Conservation (phyloP, 75 land plant genomes). For the Sequoia sempervirens region DNA sequence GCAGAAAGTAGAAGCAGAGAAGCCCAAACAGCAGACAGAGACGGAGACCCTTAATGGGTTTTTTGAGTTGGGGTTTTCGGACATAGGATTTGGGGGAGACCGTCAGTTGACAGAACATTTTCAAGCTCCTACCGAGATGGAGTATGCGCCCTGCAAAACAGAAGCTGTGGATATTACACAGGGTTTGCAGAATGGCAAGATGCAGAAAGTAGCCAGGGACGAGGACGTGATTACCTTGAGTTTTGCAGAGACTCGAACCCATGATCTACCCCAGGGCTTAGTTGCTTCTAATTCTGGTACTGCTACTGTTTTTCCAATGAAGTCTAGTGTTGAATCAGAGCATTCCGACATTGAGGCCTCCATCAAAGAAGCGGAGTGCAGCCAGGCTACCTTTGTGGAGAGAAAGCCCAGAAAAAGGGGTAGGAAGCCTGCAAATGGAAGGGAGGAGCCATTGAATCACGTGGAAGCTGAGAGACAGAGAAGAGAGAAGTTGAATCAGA, state of each 20-base stretch:
- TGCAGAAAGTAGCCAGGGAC: background rate
- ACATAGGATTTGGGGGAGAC: background rate
- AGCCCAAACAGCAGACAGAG: background rate
- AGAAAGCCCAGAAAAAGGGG: slow-evolving; percentile 35
- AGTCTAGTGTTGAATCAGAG: slow-evolving; percentile 24
- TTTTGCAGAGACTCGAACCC: background rate
- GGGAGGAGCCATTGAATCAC: slow-evolving; percentile 46
- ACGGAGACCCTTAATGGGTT: background rate
- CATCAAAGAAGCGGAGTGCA: slow-evolving; percentile 6
- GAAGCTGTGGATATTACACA: slow-evolving; percentile 7
- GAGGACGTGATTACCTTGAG: background rate
- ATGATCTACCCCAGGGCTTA: background rate
- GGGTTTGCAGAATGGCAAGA: background rate
- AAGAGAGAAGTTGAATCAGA: slow-evolving; percentile 64
- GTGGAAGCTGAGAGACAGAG: slow-evolving; percentile 67
- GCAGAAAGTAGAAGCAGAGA: background rate
- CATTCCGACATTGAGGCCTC: slow-evolving; percentile 31
- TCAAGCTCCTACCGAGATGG: background rate
- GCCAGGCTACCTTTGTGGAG: slow-evolving; percentile 2
- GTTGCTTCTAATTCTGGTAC: background rate
- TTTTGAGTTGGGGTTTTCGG: slow-evolving; percentile 4
- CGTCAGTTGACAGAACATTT: background rate
- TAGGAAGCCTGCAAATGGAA: slow-evolving; percentile 36
- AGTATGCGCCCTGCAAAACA: background rate
- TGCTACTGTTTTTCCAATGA: background rate